Conservation (phyloP, 2,329 filamentous ascomycete genomes). For the Exophiala calicioides region DNA sequence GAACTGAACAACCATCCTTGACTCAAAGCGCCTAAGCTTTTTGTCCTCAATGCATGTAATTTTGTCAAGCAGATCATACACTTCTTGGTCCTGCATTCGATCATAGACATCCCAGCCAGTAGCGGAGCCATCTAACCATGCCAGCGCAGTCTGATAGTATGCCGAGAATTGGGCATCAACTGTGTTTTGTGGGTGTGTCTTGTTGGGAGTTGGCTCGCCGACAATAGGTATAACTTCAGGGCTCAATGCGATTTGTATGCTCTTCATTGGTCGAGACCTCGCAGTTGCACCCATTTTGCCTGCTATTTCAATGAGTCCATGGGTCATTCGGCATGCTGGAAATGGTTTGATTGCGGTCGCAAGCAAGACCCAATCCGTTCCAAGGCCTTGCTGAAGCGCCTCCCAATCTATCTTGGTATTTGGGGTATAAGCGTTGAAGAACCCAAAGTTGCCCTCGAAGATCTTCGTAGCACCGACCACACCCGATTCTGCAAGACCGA, state of each 20-base stretch:
- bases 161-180: conserved; percentile 38
- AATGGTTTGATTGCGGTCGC: conserved; percentile 19
- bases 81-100: conserved; percentile 2
- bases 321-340: conserved; percentile 21
- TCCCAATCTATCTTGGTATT: no score
- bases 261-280: background rate
- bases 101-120: conserved; percentile 6
- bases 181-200: conserved; percentile 35
- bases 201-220: conserved; percentile 36
- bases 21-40: no score
- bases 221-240: conserved; percentile 23
- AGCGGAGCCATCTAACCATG: conserved; percentile 5
- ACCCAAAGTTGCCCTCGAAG: conserved; percentile 20
- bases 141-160: conserved; percentile 36
- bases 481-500: conserved; percentile 36
- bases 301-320: conserved; percentile 16
- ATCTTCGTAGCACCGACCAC: conserved; percentile 23
- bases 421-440: conserved; percentile 10
- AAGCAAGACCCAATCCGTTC: conserved; percentile 13
- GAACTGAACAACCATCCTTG: no score
- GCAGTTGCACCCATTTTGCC: background rate
- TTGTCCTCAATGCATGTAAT: background rate
- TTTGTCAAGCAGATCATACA: background rate
- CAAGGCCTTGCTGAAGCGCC: no score
- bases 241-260: background rate